A percentile compares a stretch with the other conserved stretches of the same genome.
Evolutionary conservation across 1,284 basidiomycete genomes (phyloP).

Genomic region (Microbotryum intermedium): DNA sequence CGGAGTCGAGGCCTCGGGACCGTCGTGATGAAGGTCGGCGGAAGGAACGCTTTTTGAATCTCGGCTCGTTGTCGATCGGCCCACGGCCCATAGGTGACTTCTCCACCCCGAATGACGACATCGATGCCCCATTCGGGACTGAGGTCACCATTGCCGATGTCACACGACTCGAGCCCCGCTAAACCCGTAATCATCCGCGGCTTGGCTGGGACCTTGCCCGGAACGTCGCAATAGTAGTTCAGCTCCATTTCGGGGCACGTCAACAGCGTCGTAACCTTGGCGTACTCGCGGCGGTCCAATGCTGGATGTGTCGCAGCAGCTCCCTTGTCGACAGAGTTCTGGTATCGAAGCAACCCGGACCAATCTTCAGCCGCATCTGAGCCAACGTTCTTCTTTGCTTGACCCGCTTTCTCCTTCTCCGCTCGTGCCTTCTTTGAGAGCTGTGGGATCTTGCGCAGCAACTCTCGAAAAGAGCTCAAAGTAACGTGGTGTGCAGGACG

Average conservation of each 20-base stretch:
- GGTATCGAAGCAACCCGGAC: constrained; percentile 45
- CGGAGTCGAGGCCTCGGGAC: constrained; percentile 51
- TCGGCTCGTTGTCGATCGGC: constrained; percentile 75
- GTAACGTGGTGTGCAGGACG: constrained; percentile 50
- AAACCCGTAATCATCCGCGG: constrained; percentile 25
- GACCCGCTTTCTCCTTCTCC: constrained; percentile 1
- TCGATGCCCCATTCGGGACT: constrained; percentile 90
- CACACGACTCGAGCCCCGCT: constrained; percentile 42
- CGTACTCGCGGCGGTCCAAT: constrained; percentile 57
- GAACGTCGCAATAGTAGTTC: constrained; percentile 68
- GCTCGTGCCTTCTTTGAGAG: no score
- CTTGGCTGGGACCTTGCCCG: constrained; percentile 34
- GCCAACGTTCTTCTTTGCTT: background rate
- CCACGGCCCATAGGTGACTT: constrained; percentile 83
- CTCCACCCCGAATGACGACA: constrained; percentile 62
- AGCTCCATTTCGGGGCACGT: constrained; percentile 60
- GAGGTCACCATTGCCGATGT: constrained; percentile 74
- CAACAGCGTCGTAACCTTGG: constrained; percentile 71
- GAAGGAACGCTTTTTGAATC: constrained; percentile 72
- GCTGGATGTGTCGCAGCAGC: background rate
- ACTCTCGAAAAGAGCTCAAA: constrained; percentile 22
- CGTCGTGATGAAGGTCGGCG: constrained; percentile 60
- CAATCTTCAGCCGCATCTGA: constrained; percentile 28
- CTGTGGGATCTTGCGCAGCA: constrained; percentile 4
- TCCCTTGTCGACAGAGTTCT: constrained; percentile 33